Evolutionary conservation across 192 early-diverging fungal species (phyloP).

Genomic region (Backusella luteola): DNA sequence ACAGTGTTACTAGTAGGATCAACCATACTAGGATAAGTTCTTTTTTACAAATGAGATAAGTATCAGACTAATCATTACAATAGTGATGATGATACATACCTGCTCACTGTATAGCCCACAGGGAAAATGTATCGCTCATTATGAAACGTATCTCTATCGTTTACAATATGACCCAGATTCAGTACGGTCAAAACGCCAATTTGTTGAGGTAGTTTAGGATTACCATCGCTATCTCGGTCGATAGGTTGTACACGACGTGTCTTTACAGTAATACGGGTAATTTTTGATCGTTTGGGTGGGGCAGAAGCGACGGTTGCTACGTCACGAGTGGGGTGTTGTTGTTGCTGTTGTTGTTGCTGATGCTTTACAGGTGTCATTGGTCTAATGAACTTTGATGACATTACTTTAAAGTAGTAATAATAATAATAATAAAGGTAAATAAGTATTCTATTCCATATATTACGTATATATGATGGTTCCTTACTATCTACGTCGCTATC

Average conservation of each 20-base stretch:
- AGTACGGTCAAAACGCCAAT: constrained; percentile 80
- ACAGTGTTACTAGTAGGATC: constrained; percentile 44
- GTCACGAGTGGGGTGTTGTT: not conserved
- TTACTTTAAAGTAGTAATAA: not conserved
- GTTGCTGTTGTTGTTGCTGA: not conserved
- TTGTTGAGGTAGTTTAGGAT: constrained; percentile 71
- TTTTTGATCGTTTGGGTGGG: constrained; percentile 29
- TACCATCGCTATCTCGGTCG: constrained; percentile 51
- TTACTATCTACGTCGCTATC: constrained; percentile 13
- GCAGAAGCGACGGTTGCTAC: constrained; percentile 22
- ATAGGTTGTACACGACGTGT: constrained; percentile 46
- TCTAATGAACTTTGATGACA: not conserved
- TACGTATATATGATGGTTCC: not conserved
- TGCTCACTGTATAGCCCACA: constrained; percentile 75
- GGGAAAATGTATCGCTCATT: constrained; percentile 95
- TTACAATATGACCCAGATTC: constrained; percentile 65
- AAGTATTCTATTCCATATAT: not conserved
- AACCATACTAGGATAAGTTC: constrained; percentile 58
- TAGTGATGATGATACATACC: constrained; percentile 20
- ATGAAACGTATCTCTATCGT: constrained; percentile 75
- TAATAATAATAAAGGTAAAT: not conserved
- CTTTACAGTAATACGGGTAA: constrained; percentile 22
- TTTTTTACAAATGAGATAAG: constrained; percentile 4
- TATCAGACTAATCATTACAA: not conserved
- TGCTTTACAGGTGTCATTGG: not conserved